These are phyloP conservation scores for Lentinula edodes DNA, from an alignment of 768 basidiomycete genomes.

Conservation along the genomic window DNA sequence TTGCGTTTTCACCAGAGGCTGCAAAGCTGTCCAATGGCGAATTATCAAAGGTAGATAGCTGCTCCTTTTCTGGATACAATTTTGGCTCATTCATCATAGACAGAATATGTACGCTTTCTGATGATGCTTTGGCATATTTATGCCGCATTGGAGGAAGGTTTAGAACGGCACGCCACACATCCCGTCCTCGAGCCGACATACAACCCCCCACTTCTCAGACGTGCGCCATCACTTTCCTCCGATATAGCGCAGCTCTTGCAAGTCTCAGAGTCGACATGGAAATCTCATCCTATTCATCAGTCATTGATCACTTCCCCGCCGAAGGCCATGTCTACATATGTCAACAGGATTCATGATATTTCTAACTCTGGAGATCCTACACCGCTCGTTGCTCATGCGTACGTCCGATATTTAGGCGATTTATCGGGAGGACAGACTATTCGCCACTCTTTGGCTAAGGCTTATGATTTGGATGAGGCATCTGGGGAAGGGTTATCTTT, in stretches of 20 bases:
- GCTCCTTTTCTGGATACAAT: background rate
- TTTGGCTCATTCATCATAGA: constrained; percentile 6
- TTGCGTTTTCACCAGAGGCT: constrained; percentile 54
- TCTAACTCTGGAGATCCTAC: constrained; percentile 38
- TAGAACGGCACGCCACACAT: constrained; percentile 56
- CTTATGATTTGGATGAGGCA: constrained; percentile 56
- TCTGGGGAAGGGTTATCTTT: constrained; percentile 53
- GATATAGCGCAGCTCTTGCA: constrained; percentile 64
- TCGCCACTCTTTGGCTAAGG: constrained; percentile 54
- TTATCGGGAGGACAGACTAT: constrained; percentile 75
- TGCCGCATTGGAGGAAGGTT: constrained; percentile 53
- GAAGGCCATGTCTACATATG: constrained; percentile 44
- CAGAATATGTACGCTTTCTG: constrained; percentile 65
- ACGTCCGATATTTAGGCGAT: constrained; percentile 81
- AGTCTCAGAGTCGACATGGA: constrained; percentile 47
- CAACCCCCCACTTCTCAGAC: constrained; percentile 62
- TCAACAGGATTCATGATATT: constrained; percentile 46
- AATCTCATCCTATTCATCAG: constrained; percentile 47
- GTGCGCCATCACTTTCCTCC: constrained; percentile 51
- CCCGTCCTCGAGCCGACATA: constrained; percentile 62
- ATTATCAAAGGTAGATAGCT: constrained; percentile 30
- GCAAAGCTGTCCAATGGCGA: constrained; percentile 51
- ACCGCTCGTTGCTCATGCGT: constrained; percentile 68
- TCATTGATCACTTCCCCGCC: constrained; percentile 42
- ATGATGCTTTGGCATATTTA: constrained; percentile 81